Evolutionary conservation across 768 basidiomycete species (phyloP).

Genomic region (Rhodotorula graminis): DNA sequence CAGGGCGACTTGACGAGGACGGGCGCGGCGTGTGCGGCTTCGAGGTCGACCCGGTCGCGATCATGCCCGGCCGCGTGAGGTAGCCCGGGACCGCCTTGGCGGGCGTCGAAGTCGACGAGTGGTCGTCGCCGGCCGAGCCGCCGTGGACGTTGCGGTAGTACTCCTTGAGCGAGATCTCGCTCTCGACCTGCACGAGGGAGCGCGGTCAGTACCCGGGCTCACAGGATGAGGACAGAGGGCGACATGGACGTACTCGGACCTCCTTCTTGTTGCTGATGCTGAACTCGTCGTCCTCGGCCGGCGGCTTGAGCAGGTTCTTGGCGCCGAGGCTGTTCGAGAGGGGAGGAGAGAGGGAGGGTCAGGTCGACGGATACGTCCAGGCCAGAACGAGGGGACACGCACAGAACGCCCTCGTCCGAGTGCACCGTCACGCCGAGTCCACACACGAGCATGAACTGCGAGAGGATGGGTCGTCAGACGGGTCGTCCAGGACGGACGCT

Average conservation of each 20-base stretch:
- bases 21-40: background rate
- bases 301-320: background rate
- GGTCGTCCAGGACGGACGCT: background rate
- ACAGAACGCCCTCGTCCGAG: constrained; percentile 25
- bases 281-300: constrained; percentile 7
- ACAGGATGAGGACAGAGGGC: background rate
- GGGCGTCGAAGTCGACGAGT: background rate
- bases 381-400: no score
- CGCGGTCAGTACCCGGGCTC: background rate
- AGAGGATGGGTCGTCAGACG: no score
- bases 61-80: background rate
- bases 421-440: constrained; percentile 4
- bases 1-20: background rate
- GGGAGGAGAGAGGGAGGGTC: no score
- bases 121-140: background rate
- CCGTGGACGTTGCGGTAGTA: background rate
- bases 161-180: background rate
- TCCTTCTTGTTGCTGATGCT: background rate
- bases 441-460: constrained; percentile 12
- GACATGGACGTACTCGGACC: background rate
- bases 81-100: background rate
- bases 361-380: no score
- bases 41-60: background rate
- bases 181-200: background rate
- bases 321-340: background rate